Evolutionary conservation across 1,284 basidiomycete genomes (phyloP).

Genomic region (Phenoliferia sp.): DNA sequence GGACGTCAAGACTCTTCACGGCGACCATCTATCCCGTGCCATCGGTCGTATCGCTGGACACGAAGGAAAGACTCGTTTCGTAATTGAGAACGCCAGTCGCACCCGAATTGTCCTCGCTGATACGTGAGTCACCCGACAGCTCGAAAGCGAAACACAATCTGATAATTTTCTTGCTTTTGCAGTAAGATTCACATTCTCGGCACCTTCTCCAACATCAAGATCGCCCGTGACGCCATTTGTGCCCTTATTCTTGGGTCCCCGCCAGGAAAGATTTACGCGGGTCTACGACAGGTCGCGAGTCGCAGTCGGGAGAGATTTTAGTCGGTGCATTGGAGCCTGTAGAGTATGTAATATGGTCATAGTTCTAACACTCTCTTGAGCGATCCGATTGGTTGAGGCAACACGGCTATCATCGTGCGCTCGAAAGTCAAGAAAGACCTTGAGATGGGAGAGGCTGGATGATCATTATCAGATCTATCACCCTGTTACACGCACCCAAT

Average conservation of each 20-base stretch:
- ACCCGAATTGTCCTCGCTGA: constrained; percentile 96
- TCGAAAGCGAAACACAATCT: too few relatives aligned
- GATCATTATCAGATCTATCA: too few relatives aligned
- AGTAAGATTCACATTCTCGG: constrained; percentile 93
- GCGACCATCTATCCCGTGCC: constrained; percentile 91
- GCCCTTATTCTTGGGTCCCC: constrained; percentile 45
- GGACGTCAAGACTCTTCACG: constrained; percentile 95
- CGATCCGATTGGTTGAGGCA: too few relatives aligned
- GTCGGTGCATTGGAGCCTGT: too few relatives aligned
- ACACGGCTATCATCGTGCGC: too few relatives aligned
- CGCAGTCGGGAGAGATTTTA: constrained; percentile 17
- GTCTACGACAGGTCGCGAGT: constrained; percentile 12
- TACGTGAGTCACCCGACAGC: too few relatives aligned
- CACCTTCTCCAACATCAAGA: constrained; percentile 94
- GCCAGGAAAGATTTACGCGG: constrained; percentile 28
- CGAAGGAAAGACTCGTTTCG: constrained; percentile 96
- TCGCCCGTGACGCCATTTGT: constrained; percentile 92
- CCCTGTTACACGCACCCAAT: too few relatives aligned
- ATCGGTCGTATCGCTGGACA: constrained; percentile 98
- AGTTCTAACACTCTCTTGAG: too few relatives aligned
- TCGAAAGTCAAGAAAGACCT: too few relatives aligned
- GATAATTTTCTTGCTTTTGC: constrained; percentile 2
- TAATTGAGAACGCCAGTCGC: constrained; percentile 93
- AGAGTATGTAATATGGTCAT: too few relatives aligned
- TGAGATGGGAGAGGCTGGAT: too few relatives aligned